Evolutionary conservation across 2,329 filamentous ascomycete genomes (phyloP), one percentile per base, ranked within the genome.

Genomic region (Escovopsis sp.): DNA sequence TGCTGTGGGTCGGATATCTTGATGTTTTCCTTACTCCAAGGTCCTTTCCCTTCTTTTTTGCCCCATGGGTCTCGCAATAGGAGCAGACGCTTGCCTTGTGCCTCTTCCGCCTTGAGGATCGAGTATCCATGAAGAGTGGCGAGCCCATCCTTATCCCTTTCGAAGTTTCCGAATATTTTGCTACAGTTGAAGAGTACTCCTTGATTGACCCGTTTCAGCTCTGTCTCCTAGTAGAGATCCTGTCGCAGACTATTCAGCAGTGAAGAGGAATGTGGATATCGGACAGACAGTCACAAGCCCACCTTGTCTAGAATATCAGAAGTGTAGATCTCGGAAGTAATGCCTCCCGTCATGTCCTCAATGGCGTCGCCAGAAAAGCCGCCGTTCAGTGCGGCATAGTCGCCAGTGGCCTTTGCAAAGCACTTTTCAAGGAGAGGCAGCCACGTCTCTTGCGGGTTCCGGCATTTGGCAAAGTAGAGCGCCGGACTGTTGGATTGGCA

Each of bases 61-160:
- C 85, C 85, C 85, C 84, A 91, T 0, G 85, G 85, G 51, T 91
- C 91, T 49, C 69, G 73, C 34, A 85, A 63, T 40, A 78, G 70
- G 3, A 86, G 64, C 1, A 87, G 64, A 2, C 80, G 72, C 48
- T 72, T 67, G 48, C 77, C 70, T 28, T 70, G 68, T 8, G 73
- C 58, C 26, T 67, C 66, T n/a, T 72, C 67, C 4, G 73, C 73
- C 40, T 71, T 69, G 64, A 77, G 74, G 8, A 81, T 66, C 1
- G 73, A 75, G 51, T 80, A 80, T 3, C 75, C 75, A 48, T 80
- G 76, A 9, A 67, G 59, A 44, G 76, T 72, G 9, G 70, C 56
- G 42, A 80, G 75, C 6, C 76, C 75, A 43, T 74, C 72, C 28
- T 70, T 64, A 19, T 70, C 64, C 12, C 39, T 43, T 3, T 55